A percentile compares a stretch with the other conserved stretches of the same genome.
phyloP scores from a whole-genome alignment of 306 rosid species.

The Dalbergia cultrata region DNA sequence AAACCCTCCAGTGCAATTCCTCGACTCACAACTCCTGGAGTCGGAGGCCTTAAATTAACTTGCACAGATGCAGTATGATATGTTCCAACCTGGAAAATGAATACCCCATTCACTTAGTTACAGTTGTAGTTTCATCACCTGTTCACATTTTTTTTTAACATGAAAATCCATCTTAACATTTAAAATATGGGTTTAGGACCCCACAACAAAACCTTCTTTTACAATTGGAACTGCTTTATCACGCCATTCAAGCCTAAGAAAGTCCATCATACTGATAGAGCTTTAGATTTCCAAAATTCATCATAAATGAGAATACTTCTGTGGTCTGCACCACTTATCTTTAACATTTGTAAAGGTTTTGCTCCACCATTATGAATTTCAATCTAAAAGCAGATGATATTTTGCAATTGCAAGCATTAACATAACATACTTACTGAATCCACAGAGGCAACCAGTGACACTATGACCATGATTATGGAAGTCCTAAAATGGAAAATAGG shows the following conservation, averaged over 20 bases:
- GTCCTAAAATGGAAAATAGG: slow-evolving; percentile 87
- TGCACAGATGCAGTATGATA: slow-evolving; percentile 72
- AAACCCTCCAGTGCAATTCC: slow-evolving; percentile 97
- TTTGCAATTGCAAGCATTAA: slow-evolving; percentile 22
- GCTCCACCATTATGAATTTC: background rate
- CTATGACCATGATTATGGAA: slow-evolving; percentile 81
- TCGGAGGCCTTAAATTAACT: slow-evolving; percentile 81
- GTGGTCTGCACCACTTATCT: background rate
- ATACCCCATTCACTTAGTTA: slow-evolving; percentile 26
- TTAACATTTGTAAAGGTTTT: background rate
- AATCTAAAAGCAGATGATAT: slow-evolving; percentile 2
- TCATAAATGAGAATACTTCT: background rate
- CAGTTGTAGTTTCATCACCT: slow-evolving; percentile 32
- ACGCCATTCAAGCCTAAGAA: slow-evolving; percentile 8
- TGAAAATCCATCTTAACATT: slow-evolving; percentile 24
- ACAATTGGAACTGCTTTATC: background rate
- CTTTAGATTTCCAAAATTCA: background rate
- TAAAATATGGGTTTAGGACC: background rate
- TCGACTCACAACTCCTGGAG: slow-evolving; percentile 90
- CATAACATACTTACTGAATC: slow-evolving; percentile 82
- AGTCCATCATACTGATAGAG: background rate
- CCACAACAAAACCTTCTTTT: background rate
- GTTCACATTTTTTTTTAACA: slow-evolving; percentile 16
- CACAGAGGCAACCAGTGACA: slow-evolving; percentile 83
- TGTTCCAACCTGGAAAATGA: slow-evolving; percentile 77